A percentile compares a stretch with the other conserved stretches of the same genome.
Evolutionary conservation across 495 filamentous ascomycete species (phyloP).

Genomic region (Poronia punctata): DNA sequence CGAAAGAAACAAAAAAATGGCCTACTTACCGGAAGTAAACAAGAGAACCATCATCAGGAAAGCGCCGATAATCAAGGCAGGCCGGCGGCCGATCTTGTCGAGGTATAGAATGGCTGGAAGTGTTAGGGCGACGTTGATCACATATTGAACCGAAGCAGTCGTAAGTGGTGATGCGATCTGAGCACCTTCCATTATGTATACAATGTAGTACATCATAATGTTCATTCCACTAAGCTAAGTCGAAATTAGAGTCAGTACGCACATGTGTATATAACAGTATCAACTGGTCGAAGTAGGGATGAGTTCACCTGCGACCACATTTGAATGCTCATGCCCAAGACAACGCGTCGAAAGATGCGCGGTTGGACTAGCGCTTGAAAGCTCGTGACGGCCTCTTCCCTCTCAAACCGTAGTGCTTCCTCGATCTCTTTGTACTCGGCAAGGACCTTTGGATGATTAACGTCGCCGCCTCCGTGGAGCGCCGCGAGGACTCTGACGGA

Average conservation of each 20-base stretch:
- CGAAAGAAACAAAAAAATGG: not conserved
- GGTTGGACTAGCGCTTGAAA: constrained; percentile 54
- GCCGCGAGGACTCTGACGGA: constrained; percentile 53
- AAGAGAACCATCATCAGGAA: constrained; percentile 66
- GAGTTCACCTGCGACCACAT: constrained; percentile 52
- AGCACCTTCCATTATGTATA: constrained; percentile 67
- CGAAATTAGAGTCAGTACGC: not conserved
- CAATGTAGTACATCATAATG: constrained; percentile 71
- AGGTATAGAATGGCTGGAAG: constrained; percentile 68
- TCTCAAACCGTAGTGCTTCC: constrained; percentile 55
- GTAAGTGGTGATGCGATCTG: constrained; percentile 58
- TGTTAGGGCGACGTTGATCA: constrained; percentile 66
- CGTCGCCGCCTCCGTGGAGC: constrained; percentile 57
- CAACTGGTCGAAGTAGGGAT: not conserved
- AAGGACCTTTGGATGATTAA: constrained; percentile 54
- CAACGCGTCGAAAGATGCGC: constrained; percentile 60
- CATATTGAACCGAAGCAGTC: constrained; percentile 69
- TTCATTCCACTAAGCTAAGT: constrained; percentile 66
- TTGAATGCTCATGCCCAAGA: constrained; percentile 66
- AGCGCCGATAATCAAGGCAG: constrained; percentile 66
- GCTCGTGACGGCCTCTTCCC: constrained; percentile 48
- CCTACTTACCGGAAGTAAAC: constrained; percentile 64
- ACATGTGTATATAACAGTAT: not conserved
- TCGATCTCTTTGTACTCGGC: constrained; percentile 63
- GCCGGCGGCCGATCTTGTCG: constrained; percentile 70